Evolutionary conservation across 345 rosid genomes (phyloP), one percentile per base, ranked within the genome.

Genomic region (Dovyalis caffra): DNA sequence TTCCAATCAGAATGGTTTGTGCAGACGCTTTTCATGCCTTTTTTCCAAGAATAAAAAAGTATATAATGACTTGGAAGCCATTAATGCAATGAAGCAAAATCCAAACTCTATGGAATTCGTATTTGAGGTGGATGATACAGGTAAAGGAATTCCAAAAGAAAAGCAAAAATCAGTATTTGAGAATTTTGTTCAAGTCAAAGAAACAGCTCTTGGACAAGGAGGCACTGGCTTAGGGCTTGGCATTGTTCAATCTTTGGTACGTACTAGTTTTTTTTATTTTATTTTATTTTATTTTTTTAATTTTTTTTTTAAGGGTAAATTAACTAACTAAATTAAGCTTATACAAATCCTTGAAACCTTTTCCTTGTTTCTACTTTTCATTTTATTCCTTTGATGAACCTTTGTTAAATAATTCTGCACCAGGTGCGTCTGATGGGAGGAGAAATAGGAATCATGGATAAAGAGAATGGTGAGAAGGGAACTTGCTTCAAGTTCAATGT

Each of bases 151-250:
- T 56, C 96, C 96, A 0, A 78, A 61, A 72, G 97, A 94, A 72
- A 84, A 85, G 83, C 80, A 78, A 56, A 80, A 87, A 65, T 85
- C 87, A 0, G 94, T 92, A 35, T 94, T 92, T 74, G 96, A 94
- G 62, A 90, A 88, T 75, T 92, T 85, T 78, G 91, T 90, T 60
- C 98, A 94, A 63, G 94, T 90, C 51, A 88, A 87, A 73, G 98
- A 90, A 77, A 84, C 91, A 51, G 85, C 85, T 61, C 81, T 62
- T 26, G 90, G 90, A 58, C 81, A 79, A 63, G 87, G 83, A 77
- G 98, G 94, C 68, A 94, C 96, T 9, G 97, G 98, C 49, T 74
- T 94, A 78, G 98, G 97, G 25, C 96, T 90, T 18, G 96, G 96
- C 8, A 94, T 94, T 67, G 98, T 94, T 64, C 94, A 90, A 67